Evolutionary conservation across 2,329 filamentous ascomycete genomes (phyloP).

Genomic region (Fusarium sp.): DNA sequence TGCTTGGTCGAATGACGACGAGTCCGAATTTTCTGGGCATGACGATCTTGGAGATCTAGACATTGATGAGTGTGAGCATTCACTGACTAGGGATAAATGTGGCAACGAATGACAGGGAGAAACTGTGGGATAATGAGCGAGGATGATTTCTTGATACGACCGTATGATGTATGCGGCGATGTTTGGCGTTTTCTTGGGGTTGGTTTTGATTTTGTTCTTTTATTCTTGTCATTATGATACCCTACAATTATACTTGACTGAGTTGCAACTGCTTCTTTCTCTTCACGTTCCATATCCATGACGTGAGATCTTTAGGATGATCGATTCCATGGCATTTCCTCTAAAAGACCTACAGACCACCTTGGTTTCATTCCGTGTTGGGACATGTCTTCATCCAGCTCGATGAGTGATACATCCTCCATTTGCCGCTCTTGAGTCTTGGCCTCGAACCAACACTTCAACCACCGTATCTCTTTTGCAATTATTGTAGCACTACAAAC

Average conservation of each 20-base stretch:
- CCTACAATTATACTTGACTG: slow-evolving; percentile 4
- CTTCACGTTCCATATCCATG: not conserved
- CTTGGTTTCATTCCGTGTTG: not conserved
- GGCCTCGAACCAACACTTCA: slow-evolving; percentile 51
- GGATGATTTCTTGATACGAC: slow-evolving; percentile 3
- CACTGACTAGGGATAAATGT: slow-evolving; percentile 12
- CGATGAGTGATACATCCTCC: not conserved
- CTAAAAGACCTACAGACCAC: slow-evolving; percentile 46
- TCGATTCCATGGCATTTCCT: slow-evolving; percentile 43
- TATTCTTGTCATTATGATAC: slow-evolving; percentile 26
- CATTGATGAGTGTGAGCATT: slow-evolving; percentile 5
- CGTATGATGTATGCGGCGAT: slow-evolving; percentile 4
- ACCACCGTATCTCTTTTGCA: slow-evolving; percentile 44
- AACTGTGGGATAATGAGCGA: not conserved
- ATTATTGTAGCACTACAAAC: slow-evolving; percentile 37
- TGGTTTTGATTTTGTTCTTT: not conserved
- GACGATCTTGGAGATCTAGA: slow-evolving; percentile 5
- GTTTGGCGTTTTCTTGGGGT: slow-evolving; percentile 6
- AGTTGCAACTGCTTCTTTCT: not conserved
- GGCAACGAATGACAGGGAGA: not conserved
- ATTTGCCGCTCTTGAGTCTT: slow-evolving; percentile 34
- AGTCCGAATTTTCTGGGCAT: slow-evolving; percentile 5
- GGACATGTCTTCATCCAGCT: not conserved
- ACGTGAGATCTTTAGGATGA: not conserved
- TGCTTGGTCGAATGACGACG: slow-evolving; percentile 22